These are phyloP conservation scores for Metschnikowia sp. DNA, from an alignment of 805 yeast genomes.

Conservation along the genomic window DNA sequence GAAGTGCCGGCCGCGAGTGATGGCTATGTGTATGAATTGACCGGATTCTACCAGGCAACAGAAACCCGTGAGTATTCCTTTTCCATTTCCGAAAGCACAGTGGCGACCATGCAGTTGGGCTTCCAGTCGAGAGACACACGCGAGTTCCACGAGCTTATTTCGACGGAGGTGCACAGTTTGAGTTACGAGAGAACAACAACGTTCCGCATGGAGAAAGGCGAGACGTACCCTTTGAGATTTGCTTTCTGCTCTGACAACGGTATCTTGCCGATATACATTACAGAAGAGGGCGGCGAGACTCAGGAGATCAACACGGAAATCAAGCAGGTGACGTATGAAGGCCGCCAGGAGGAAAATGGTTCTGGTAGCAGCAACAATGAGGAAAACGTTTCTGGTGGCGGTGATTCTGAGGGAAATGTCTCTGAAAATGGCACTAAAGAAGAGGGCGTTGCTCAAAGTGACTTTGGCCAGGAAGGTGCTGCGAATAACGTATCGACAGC, in stretches of 20 bases:
- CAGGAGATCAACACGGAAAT: not conserved
- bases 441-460: not conserved
- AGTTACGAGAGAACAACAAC: not conserved
- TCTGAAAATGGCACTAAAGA: not conserved
- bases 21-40: not conserved
- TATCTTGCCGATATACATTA: not conserved
- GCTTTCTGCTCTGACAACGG: not conserved
- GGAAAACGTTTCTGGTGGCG: too few species aligned
- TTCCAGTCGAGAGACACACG: not conserved
- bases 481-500: not conserved
- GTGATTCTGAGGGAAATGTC: not conserved
- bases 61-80: not conserved
- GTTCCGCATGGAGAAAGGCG: not conserved
- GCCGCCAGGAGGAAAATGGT: not conserved
- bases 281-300: not conserved
- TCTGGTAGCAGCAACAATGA: not conserved
- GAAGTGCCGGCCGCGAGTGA: not conserved
- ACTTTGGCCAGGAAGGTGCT: not conserved
- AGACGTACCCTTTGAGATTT: not conserved
- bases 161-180: not conserved
- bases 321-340: not conserved
- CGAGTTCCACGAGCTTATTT: not conserved
- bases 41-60: not conserved
- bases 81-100: not conserved
- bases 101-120: not conserved